Evolutionary conservation across 2,329 filamentous ascomycete species (phyloP), one percentile per base, ranked within the genome.

Genomic region (Monilinia fructigena): DNA sequence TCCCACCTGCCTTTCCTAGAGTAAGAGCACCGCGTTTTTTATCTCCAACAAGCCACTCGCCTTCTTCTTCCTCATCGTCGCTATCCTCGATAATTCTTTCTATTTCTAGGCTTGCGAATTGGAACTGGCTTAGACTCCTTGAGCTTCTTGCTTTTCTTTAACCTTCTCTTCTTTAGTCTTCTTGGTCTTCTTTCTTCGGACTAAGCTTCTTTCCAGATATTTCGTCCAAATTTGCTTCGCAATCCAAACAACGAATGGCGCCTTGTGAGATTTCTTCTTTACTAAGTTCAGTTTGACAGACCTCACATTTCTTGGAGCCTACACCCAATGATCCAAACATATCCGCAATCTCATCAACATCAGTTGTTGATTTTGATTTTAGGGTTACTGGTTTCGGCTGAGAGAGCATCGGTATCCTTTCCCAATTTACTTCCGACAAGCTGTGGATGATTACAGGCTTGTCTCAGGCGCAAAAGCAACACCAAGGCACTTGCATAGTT

Each of bases 401-500:
- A 84, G 65, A 97, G 80, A 2, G 92, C 91, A 74, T 98, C 95
- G 73, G 89, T 92, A 76, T 99, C 95, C 70, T 91, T 91, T 65
- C 89, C 89, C 66, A 97, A 82, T 74, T 96, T 94, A 70, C 89
- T 89, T 70, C 92, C 91, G 16, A 97, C 89, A 55, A 99, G 82
- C 71, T 92, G 89, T 0, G 93, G 93, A 76, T 99, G 95, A 75
- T 99, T 97, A 78, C 95, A 99, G 26, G 93, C 91, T 77, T 99
- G 95, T 68, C 95, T 86, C 68, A 99, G 82, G 50, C 95, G 89
- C 66, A 99, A 81, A n/a, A 99, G 85, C 68, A 99, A 81, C 16
- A 97, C 93, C 75, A 99, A 86, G 23, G 95, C 95, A 73, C 93
- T 96, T 67, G 96, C 94, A 76, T 98, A 98, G 79, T 93, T 96